Evolutionary conservation across 345 rosid genomes (phyloP).

Genomic region (Anastatica hierochuntica): DNA sequence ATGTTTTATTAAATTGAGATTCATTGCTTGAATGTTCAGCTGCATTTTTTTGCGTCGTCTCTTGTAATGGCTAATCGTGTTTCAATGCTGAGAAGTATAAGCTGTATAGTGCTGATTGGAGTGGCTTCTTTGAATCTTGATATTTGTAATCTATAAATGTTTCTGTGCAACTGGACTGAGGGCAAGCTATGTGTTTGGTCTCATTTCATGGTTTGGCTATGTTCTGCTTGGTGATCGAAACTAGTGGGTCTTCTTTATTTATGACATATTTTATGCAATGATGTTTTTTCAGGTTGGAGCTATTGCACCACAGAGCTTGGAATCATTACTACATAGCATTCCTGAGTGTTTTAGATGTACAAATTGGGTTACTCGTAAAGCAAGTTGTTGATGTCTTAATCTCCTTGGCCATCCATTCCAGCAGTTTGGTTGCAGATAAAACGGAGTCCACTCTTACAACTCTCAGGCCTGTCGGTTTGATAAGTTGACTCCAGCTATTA

Average conservation of each 20-base stretch:
- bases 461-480: slow-evolving; percentile 85
- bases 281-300: slow-evolving; percentile 62
- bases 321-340: slow-evolving; percentile 62
- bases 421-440: slow-evolving; percentile 51
- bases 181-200: not conserved
- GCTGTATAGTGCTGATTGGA: no score
- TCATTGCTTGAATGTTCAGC: not conserved
- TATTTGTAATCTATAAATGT: not conserved
- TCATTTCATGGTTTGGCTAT: not conserved
- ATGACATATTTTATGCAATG: not conserved
- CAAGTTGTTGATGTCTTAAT: slow-evolving; percentile 78
- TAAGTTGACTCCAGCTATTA: slow-evolving; percentile 39
- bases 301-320: slow-evolving; percentile 75
- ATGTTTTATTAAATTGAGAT: no score
- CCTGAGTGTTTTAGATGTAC: slow-evolving; percentile 78
- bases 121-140: not conserved
- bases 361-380: slow-evolving; percentile 92
- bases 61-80: not conserved
- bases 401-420: slow-evolving; percentile 73
- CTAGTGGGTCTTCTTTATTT: not conserved
- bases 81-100: no score
- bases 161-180: not conserved
- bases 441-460: slow-evolving; percentile 51
- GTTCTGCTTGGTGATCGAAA: slow-evolving; percentile 2
- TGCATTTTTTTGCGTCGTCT: not conserved